Conservation (phyloP, 306 rosid species). For the Astragalus membranaceus region DNA sequence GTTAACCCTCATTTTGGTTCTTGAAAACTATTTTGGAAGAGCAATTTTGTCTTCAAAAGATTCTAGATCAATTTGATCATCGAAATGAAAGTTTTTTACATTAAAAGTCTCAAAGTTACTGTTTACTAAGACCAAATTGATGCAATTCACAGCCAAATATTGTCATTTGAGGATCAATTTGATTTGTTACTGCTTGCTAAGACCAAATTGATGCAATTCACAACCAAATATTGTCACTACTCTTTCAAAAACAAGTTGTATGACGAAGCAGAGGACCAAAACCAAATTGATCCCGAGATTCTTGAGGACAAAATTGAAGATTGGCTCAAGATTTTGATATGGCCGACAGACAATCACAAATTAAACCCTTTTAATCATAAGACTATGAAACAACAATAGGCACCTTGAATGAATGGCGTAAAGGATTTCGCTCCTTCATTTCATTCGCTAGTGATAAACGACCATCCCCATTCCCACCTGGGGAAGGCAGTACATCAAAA, state of each 20-base stretch:
- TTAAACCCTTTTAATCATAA: constrained; percentile 13
- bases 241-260: not conserved
- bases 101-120: not conserved
- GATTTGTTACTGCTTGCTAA: not conserved
- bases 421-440: constrained; percentile 77
- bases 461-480: constrained; percentile 81
- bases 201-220: not conserved
- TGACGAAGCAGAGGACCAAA: not conserved
- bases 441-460: constrained; percentile 74
- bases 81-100: not conserved
- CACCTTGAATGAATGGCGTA: constrained; percentile 87
- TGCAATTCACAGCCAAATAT: not conserved
- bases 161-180: constrained; percentile 11
- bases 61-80: constrained; percentile 7
- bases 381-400: constrained; percentile 13
- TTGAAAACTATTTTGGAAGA: not conserved
- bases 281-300: not conserved
- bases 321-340: not conserved
- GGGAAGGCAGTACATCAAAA: constrained; percentile 79
- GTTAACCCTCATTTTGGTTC: not conserved
- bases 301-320: not conserved
- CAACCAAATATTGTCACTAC: constrained; percentile 11
- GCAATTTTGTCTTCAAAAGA: constrained; percentile 3
- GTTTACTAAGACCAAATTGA: not conserved
- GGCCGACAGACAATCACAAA: constrained; percentile 5